A percentile compares a stretch with the other conserved stretches of the same genome.
Evolutionary conservation across 768 basidiomycete species (phyloP).

Genomic region (Chalciporus chontae): DNA sequence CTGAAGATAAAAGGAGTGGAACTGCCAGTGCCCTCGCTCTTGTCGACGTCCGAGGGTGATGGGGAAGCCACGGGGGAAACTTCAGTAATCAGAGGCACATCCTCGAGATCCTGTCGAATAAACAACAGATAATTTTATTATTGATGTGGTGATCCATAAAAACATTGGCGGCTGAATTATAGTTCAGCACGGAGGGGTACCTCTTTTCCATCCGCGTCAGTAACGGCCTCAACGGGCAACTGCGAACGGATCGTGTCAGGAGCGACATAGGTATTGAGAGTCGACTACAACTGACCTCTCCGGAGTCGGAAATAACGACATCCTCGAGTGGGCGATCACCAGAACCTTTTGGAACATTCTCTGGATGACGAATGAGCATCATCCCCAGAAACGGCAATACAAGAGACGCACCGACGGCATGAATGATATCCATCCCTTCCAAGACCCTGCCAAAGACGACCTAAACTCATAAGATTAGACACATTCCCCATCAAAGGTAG

Average conservation of each 20-base stretch:
- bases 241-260: constrained; percentile 23
- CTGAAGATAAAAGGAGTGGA: constrained; percentile 10
- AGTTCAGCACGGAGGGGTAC: constrained; percentile 96
- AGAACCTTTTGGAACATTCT: constrained; percentile 66
- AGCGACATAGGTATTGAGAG: constrained; percentile 4
- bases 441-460: constrained; percentile 92
- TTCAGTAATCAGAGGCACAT: constrained; percentile 19
- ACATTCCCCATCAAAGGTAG: not conserved
- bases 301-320: constrained; percentile 77
- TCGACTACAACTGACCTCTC: constrained; percentile 61
- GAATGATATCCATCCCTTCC: constrained; percentile 88
- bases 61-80: constrained; percentile 2
- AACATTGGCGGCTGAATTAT: constrained; percentile 46
- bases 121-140: constrained; percentile 47
- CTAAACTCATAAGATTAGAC: constrained; percentile 35
- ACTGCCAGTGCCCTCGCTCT: constrained; percentile 1
- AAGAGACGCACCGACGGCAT: constrained; percentile 59
- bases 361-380: constrained; percentile 38
- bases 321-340: constrained; percentile 75
- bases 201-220: constrained; percentile 73
- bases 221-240: constrained; percentile 51
- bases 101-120: constrained; percentile 43
- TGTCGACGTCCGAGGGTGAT: not conserved
- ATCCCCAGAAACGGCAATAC: not conserved
- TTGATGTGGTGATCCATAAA: constrained; percentile 42